These are phyloP conservation scores for Lathyrus tuberosus DNA, from an alignment of 306 rosid species.

Conservation along the genomic window DNA sequence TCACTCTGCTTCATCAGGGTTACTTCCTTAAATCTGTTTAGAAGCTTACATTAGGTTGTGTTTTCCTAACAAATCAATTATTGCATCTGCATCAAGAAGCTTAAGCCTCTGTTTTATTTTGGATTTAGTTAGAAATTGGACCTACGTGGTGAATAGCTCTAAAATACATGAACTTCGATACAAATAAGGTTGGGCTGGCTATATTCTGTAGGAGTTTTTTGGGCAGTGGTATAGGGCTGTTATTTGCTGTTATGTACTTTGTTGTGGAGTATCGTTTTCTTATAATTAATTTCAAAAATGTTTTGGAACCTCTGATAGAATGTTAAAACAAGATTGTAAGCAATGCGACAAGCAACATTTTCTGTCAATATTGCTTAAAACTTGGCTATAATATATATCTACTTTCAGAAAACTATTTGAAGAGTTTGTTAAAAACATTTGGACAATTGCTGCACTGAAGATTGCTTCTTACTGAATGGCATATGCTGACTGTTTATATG, in stretches of 20 bases:
- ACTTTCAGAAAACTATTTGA: conserved; percentile 23
- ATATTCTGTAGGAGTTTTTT: conserved; percentile 1
- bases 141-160: conserved; percentile 4
- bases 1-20: neutral
- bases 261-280: conserved; percentile 14
- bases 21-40: neutral
- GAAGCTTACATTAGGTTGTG: neutral
- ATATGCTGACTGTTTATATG: conserved; percentile 36
- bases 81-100: neutral
- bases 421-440: conserved; percentile 19
- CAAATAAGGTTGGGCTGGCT: conserved; percentile 23
- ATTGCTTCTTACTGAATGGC: conserved; percentile 32
- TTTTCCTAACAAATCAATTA: conserved; percentile 1
- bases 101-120: conserved; percentile 20
- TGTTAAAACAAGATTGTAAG: conserved; percentile 24
- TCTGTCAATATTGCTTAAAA: conserved; percentile 27
- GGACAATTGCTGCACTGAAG: conserved; percentile 4
- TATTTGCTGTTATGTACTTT: conserved; percentile 27
- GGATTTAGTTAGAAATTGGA: conserved; percentile 1
- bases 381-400: conserved; percentile 1
- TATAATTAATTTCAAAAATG: conserved; percentile 18
- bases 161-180: neutral
- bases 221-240: conserved; percentile 13
- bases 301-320: conserved; percentile 14
- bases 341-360: conserved; percentile 20